phyloP scores from a whole-genome alignment of 2,329 filamentous ascomycete genomes.

The Aspergillus versicolor region DNA sequence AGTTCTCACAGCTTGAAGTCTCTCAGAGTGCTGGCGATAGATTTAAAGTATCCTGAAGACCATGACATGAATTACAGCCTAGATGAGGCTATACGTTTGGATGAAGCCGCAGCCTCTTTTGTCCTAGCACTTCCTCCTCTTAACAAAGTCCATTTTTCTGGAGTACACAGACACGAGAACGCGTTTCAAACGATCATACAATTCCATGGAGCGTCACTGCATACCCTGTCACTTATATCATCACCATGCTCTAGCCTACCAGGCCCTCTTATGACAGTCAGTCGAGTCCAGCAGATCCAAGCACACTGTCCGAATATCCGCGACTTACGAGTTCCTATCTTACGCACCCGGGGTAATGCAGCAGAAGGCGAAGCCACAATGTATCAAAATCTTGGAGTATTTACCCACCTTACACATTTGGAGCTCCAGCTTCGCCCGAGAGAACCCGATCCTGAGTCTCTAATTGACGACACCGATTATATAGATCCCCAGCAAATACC shows the following conservation, averaged over 20 bases:
- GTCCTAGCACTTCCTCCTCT: not conserved
- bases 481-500: not conserved
- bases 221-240: not conserved
- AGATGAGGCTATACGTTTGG: not conserved
- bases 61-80: not conserved
- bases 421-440: not conserved
- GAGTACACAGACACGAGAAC: not conserved
- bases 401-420: not conserved
- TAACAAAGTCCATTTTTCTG: not conserved
- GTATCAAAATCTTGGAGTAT: not conserved
- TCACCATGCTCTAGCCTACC: not conserved
- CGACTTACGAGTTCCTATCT: not conserved
- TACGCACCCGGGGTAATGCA: not conserved
- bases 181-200: not conserved
- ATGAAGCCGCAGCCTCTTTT: not conserved
- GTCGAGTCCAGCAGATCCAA: not conserved
- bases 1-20: not conserved
- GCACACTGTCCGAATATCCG: not conserved
- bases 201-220: not conserved
- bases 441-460: not conserved
- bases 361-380: not conserved
- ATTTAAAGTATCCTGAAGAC: not conserved
- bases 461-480: not conserved
- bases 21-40: not conserved
- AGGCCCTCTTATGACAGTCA: not conserved